These are phyloP conservation scores for Vanilla planifolia DNA, from an alignment of 106 monocot species.

Conservation along the genomic window DNA sequence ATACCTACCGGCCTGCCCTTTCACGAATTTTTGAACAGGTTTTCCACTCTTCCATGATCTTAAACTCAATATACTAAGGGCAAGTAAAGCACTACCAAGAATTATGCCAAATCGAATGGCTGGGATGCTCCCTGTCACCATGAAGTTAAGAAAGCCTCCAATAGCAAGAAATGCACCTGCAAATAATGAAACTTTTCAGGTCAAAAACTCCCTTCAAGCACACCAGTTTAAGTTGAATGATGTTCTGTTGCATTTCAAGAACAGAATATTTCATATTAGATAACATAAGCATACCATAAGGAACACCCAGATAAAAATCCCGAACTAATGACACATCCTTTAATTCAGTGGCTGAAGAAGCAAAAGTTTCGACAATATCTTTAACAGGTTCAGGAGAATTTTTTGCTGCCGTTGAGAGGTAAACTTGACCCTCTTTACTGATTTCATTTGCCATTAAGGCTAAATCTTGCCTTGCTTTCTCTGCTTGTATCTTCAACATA, in stretches of 20 bases:
- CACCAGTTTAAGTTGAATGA: background rate
- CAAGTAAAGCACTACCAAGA: slow-evolving; percentile 60
- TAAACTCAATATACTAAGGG: slow-evolving; percentile 56
- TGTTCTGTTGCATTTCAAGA: background rate
- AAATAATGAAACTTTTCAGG: too few relatives aligned
- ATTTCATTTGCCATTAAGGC: slow-evolving; percentile 50
- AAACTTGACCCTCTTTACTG: slow-evolving; percentile 61
- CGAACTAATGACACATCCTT: slow-evolving; percentile 36
- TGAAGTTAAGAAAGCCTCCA: slow-evolving; percentile 80
- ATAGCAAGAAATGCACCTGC: slow-evolving; percentile 35
- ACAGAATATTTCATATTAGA: background rate
- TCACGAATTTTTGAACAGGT: slow-evolving; percentile 40
- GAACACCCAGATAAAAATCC: slow-evolving; percentile 83
- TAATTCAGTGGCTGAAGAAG: slow-evolving; percentile 29
- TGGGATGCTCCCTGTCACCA: slow-evolving; percentile 74
- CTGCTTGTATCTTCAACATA: slow-evolving; percentile 72
- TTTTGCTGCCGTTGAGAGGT: slow-evolving; percentile 48
- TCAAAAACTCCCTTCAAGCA: background rate
- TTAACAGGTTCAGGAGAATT: slow-evolving; percentile 74
- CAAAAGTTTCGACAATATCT: slow-evolving; percentile 60
- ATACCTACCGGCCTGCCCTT: slow-evolving; percentile 77
- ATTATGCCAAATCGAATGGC: slow-evolving; percentile 88
- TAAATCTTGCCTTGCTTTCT: slow-evolving; percentile 68
- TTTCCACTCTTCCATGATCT: slow-evolving; percentile 63
- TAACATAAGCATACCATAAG: slow-evolving; percentile 58